A percentile compares a stretch with the other conserved stretches of the same genome.
phyloP scores from a whole-genome alignment of 805 yeast genomes.

The Jamesozyma rosinii region DNA sequence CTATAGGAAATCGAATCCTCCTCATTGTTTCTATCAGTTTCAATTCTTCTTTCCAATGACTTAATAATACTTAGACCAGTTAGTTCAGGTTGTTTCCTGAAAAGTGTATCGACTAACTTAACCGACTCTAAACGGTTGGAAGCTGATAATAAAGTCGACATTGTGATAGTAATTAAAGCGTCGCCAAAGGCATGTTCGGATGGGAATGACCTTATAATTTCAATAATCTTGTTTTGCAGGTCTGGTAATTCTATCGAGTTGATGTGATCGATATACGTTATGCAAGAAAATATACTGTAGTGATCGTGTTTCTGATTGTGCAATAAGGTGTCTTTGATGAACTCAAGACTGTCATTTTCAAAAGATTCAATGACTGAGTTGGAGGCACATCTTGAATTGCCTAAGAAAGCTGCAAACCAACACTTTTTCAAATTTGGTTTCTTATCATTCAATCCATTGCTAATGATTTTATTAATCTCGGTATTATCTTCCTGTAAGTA shows the following conservation, averaged over 20 bases:
- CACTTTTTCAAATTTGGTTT: constrained; percentile 52
- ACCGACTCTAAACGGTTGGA: constrained; percentile 32
- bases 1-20: constrained; percentile 22
- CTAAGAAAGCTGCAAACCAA: constrained; percentile 50
- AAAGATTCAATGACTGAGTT: constrained; percentile 32
- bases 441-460: constrained; percentile 57
- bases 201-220: constrained; percentile 9
- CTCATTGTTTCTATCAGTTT: constrained; percentile 10
- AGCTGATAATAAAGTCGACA: constrained; percentile 35
- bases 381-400: constrained; percentile 21
- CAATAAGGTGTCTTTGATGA: constrained; percentile 30
- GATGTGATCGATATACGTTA: constrained; percentile 17
- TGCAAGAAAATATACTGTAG: constrained; percentile 15
- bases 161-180: constrained; percentile 40
- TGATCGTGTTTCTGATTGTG: constrained; percentile 38
- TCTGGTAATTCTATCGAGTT: constrained; percentile 4
- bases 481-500: constrained; percentile 20
- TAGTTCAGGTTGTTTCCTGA: constrained; percentile 30
- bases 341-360: constrained; percentile 19
- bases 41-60: constrained; percentile 33
- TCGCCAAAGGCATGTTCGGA: constrained; percentile 31
- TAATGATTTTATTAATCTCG: constrained; percentile 31
- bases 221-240: constrained; percentile 6
- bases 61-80: constrained; percentile 38
- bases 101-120: constrained; percentile 28